phyloP scores from a whole-genome alignment of 345 rosid genomes.

The Linum usitatissimum region DNA sequence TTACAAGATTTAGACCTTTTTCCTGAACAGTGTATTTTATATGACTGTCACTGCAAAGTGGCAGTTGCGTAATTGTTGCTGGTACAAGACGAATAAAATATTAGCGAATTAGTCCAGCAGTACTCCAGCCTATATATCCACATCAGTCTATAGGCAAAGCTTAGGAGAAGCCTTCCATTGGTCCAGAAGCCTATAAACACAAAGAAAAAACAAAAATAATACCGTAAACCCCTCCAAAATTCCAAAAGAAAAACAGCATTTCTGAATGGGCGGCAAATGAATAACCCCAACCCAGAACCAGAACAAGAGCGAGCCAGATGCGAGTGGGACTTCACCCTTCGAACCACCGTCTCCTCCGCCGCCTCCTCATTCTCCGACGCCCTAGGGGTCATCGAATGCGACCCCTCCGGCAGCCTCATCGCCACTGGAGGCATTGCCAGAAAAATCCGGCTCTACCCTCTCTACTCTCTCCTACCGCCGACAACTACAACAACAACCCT shows the following conservation, averaged over 20 bases:
- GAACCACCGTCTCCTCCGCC: conserved; percentile 38
- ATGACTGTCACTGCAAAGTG: too few species aligned
- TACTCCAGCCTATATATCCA: conserved; percentile 17
- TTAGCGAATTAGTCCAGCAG: not conserved
- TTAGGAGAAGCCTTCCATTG: conserved; percentile 35
- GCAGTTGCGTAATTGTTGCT: too few species aligned
- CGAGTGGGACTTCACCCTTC: conserved; percentile 61
- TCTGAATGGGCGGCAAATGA: conserved; percentile 54
- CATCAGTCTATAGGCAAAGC: not conserved
- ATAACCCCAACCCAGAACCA: conserved; percentile 1
- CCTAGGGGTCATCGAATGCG: conserved; percentile 68
- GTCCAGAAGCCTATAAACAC: conserved; percentile 26
- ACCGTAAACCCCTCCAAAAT: too few species aligned
- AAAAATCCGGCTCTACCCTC: conserved; percentile 53
- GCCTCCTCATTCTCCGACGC: conserved; percentile 43
- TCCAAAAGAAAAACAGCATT: conserved; percentile 3
- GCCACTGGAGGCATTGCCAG: conserved; percentile 89
- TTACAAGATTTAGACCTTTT: too few species aligned
- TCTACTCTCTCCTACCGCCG: conserved; percentile 29
- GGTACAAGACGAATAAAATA: not conserved
- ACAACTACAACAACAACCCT: not conserved
- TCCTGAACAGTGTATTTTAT: too few species aligned
- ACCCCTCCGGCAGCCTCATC: conserved; percentile 36
- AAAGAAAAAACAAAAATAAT: conserved; percentile 14
- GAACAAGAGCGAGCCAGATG: conserved; percentile 25